These are phyloP conservation scores for Colletotrichum liaoningense DNA, from an alignment of 2,329 filamentous ascomycete species.

Conservation along the genomic window DNA sequence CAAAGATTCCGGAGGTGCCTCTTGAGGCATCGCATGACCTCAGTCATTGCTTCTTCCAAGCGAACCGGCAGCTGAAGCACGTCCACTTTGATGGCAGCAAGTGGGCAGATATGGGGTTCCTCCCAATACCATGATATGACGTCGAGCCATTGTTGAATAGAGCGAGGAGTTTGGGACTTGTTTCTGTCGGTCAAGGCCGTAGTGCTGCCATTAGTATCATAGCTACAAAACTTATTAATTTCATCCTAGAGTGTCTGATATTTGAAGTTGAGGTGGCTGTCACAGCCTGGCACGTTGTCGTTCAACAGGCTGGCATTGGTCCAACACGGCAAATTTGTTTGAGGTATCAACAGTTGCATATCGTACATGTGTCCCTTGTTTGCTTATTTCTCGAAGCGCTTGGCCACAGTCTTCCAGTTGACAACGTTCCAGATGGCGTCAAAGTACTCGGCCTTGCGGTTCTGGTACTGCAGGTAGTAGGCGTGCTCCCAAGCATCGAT, in stretches of 20 bases:
- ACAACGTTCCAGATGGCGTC: constrained; percentile 92
- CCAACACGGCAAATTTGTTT: constrained; percentile 12
- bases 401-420: constrained; percentile 93
- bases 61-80: constrained; percentile 16
- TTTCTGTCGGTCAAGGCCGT: background rate
- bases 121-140: background rate
- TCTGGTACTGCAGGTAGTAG: constrained; percentile 96
- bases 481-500: constrained; percentile 98
- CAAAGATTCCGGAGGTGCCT: constrained; percentile 11
- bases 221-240: background rate
- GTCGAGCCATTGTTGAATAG: background rate
- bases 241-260: background rate
- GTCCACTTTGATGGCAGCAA: constrained; percentile 28
- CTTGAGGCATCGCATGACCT: constrained; percentile 20
- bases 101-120: constrained; percentile 27
- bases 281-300: background rate
- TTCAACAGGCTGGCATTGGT: background rate
- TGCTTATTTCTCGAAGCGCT: constrained; percentile 71
- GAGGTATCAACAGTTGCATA: constrained; percentile 31
- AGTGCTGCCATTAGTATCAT: background rate
- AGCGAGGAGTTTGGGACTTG: background rate
- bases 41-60: constrained; percentile 35
- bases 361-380: constrained; percentile 4
- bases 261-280: background rate
- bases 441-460: constrained; percentile 97